Base-by-base conservation (phyloP, 2,329 filamentous ascomycete genomes). In the Tolypocladium capitatum region DNA sequence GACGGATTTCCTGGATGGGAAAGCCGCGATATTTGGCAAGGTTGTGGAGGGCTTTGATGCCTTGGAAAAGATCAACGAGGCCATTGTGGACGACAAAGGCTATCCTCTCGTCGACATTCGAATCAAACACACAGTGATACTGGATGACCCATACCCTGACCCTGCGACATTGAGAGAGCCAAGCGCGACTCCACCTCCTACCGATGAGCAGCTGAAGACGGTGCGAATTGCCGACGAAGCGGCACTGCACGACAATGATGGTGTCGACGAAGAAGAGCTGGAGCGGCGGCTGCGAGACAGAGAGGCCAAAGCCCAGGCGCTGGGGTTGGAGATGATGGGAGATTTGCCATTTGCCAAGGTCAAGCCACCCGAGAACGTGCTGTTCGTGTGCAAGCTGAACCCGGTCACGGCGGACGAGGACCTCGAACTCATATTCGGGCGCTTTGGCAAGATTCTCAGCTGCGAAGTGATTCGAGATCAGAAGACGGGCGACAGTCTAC, bases 311-410 rank as follows among this genome's bases (percentile, higher is more conserved):
- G 91, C 91, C 1, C 92, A 97, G 65, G 92, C 92, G 1, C 70
- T 98, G 58, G 97, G 91, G 1, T 75, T 98, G 43, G 92, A 98
- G 69, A 94, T 98, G 82, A 92, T 98, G 67, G 92, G 92, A 40
- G 92, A 98, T 63, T 71, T 98, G 49, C 92, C 92, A 5, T 98
- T 96, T 65, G 92, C 92, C 50, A 92, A 98, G 67, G 90, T 98
- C 57, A 94, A 91, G 58, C 92, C 92, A 5, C 92, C 92, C 0
- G 92, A 98, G 68, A 97, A 98, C 64, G 83, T 98, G 14, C 74
- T 98, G 2, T 98, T 98, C 62, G 90, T 98, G 40, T 98, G 92
- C 82, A 98, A 98, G 64, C 74, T 98, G 40, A 98, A 98, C 58
- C 92, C 92, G 0, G 89, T 98, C 43, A 98, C 92, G 10, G 85